These are phyloP conservation scores for Diversispora eburnea DNA, from an alignment of 192 early-diverging fungal genomes.

Conservation along the genomic window DNA sequence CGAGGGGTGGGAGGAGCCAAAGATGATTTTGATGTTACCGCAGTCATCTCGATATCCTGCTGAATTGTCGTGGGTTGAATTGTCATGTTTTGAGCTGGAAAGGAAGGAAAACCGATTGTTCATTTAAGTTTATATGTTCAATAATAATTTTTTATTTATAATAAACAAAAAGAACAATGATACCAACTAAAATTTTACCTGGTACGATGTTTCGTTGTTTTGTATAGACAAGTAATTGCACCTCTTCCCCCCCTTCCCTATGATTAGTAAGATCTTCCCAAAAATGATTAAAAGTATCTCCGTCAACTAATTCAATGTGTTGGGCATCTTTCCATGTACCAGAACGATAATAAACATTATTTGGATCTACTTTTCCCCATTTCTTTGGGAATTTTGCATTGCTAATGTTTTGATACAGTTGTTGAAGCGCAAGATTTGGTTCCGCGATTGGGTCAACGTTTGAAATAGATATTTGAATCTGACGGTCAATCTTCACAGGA, in stretches of 20 bases:
- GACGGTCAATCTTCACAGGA: not conserved
- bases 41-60: not conserved
- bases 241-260: not conserved
- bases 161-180: not conserved
- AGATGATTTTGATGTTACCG: not conserved
- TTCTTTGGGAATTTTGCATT: conserved; percentile 7
- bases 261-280: not conserved
- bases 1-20: conserved; percentile 26
- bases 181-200: not conserved
- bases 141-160: not conserved
- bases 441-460: not conserved
- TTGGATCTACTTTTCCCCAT: conserved; percentile 22
- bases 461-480: not conserved
- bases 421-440: not conserved
- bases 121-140: not conserved
- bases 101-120: not conserved
- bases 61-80: not conserved
- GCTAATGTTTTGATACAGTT: not conserved
- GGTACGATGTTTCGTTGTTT: not conserved
- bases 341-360: conserved; percentile 1
- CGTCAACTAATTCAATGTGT: conserved; percentile 2
- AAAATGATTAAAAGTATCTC: conserved; percentile 3
- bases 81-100: not conserved
- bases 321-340: not conserved
- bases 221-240: conserved; percentile 21